Base-by-base conservation (phyloP, 768 basidiomycete genomes). In the Rubroboletus pulcherrimus region DNA sequence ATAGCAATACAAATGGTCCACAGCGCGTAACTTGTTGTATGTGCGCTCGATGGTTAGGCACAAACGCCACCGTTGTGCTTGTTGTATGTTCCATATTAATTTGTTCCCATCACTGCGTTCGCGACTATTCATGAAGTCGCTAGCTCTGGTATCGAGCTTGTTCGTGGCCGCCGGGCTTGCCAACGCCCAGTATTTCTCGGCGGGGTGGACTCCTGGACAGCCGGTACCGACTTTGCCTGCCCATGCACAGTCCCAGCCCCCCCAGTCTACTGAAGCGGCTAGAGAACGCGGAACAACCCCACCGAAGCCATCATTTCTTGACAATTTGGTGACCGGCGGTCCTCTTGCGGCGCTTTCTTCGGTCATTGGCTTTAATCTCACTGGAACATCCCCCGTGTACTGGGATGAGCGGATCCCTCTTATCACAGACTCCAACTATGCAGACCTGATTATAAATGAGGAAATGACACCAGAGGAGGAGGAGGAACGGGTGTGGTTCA, bases 141-240 rank as follows among this genome's bases (percentile, higher is more conserved):
- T 74, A 35, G 62, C 71, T 30, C 59, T 80, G 63, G 51, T 60
- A 71, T 52, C 68, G 76, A 45, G 69, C 72, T 29, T 72, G 24
- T 53, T 69, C 19, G 48, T 38, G 19, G 51, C 57, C 11, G 39
- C 49, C 5, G 58, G 58, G 17, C 59, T 72, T n/a, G 62, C 45
- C 42, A 71, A 73, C 49, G 89, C 87, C 12, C 84, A 89, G 60
- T 91, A 91, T 71, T 86, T 91, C 71, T 91, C 89, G 4, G 75
- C 75, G 33, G 91, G 91, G n/a, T 93, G 91, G 91, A 65, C 74
- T 30, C 91, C 91, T 3, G 90, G 89, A 30, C 85, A 91, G 65
- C 74, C 82, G 0, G 75, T 75, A 26, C 63, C 69, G 11, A 72
- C 69, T n/a, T n/a, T 48, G 14, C 41, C 58, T 29, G 31, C 56